Base-by-base conservation (phyloP, 257 asterid genomes). In the Fraxinus excelsior region DNA sequence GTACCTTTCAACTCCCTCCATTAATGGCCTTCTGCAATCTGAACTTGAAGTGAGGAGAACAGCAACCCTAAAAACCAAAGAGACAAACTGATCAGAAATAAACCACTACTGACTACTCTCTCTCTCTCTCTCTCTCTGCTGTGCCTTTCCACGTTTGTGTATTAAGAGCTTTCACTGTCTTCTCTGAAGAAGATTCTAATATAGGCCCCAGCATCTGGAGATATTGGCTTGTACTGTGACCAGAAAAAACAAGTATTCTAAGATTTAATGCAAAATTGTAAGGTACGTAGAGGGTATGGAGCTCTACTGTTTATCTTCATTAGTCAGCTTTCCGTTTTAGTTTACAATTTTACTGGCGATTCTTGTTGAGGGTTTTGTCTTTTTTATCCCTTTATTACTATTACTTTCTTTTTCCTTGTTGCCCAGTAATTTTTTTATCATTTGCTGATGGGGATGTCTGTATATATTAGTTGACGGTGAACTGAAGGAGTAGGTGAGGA, bases 171-270 rank as follows among this genome's bases (percentile, higher is more conserved):
- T 49, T 74, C 83, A 38, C 81, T 83, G 83, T 85, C 80, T 19
- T 46, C 77, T 71, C 80, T 81, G 86, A 83, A 12, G 80, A 79
- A 79, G 86, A 83, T 87, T 81, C 91, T 81, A 85, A 71, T 82
- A 67, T 80, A 80, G 77, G 83, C 81, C 84, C 87, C 56, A 70
- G 85, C 89, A 84, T 51, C 80, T 75, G 74, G 53, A 73, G 70
- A 72, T 21, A 66, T 74, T 79, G 51, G 46, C 66, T 70, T 79
- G 72, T 79, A 73, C 74, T n/a, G 72, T 70, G 81, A 69, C 72
- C 76, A 70, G 12, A 6, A 68, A 37, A 72, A 67, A 79, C 84
- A 76, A 76, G 80, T 68, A 13, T 70, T 79, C 58, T 31, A 64
- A 35, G 29, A 11, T 73, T 76, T 38, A 66, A 71, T 74, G 60